These are phyloP conservation scores for Stephania cephalantha DNA, from an alignment of 164 flowering plant species.

Conservation along the genomic window DNA sequence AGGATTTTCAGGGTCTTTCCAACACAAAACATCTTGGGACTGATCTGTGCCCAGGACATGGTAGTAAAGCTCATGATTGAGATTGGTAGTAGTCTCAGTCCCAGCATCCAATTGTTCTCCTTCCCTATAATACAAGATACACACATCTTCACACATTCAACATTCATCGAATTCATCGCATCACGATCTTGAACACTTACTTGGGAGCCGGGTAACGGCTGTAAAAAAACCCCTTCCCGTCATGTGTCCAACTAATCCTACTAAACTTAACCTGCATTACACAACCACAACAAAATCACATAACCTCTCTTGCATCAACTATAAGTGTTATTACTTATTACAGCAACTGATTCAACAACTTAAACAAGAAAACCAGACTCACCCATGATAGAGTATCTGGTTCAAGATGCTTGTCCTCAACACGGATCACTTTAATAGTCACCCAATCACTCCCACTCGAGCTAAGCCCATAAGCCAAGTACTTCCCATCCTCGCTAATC, in stretches of 20 bases:
- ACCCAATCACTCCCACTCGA: slow-evolving; percentile 99
- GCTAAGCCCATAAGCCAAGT: slow-evolving; percentile 83
- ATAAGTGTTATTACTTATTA: background rate
- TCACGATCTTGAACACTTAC: slow-evolving; percentile 35
- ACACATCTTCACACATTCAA: slow-evolving; percentile 7
- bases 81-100: slow-evolving; percentile 78
- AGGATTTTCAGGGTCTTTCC: slow-evolving; percentile 83
- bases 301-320: background rate
- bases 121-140: slow-evolving; percentile 36
- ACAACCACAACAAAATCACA: background rate
- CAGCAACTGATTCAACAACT: background rate
- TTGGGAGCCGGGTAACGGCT: slow-evolving; percentile 84
- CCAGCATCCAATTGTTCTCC: slow-evolving; percentile 79
- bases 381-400: slow-evolving; percentile 83
- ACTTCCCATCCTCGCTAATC: slow-evolving; percentile 86
- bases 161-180: background rate
- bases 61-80: slow-evolving; percentile 76
- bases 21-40: slow-evolving; percentile 85
- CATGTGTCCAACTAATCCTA: slow-evolving; percentile 80
- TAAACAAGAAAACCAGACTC: slow-evolving; percentile 12
- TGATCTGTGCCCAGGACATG: slow-evolving; percentile 89
- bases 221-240: slow-evolving; percentile 90
- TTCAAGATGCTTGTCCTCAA: slow-evolving; percentile 57
- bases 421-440: slow-evolving; percentile 75
- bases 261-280: slow-evolving; percentile 82